Base-by-base conservation (phyloP, 305 asterid species). In the Nicotiana rustica region DNA sequence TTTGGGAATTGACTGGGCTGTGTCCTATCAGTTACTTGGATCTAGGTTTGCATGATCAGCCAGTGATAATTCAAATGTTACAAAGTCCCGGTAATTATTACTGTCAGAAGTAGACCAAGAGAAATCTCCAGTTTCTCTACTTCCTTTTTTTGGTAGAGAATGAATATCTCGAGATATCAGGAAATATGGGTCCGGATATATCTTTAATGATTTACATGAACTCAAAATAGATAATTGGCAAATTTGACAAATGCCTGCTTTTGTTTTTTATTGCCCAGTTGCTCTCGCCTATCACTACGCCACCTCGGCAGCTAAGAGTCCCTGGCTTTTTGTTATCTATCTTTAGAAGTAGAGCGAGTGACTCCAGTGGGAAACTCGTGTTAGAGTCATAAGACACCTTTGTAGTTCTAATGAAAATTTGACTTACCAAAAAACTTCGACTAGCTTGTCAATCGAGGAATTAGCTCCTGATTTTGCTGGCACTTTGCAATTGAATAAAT, bases 1-100 rank as follows among this genome's bases (percentile, higher is more conserved):
- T 13, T 73, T 21, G 41, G 60, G 19, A 19, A 71, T 6, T 71
- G 60, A 5, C 21, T 71, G 78, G 36, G 18, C 57, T 71, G 78
- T 44, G 35, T 19, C 78, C 19, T 19, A 44, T 25, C 38, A 71
- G 38, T 71, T 44, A 41, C 12, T 70, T 41, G 18, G 56, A 71
- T 25, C 61, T 47, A 73, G 79, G 79, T 19, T 73, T 47, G 62
- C 62, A 21, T 33, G 61, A 21, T 47, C 21, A 19, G 79, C 38
- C 14, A 71, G 78, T 44, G 60, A 71, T 44, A 57, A 71, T 41
- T 44, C 62, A 12, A 73, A 47, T 73, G 21, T 71, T 71, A 13
- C 79, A 0, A 13, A 47, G 10, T 21, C 18, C 36, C 47, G 18
- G 18, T 70, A 55, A 70, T 44, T 70, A 44, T 19, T 19, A 44